Base-by-base conservation (phyloP, 805 yeast genomes). In the Myxozyma kluyveri region DNA sequence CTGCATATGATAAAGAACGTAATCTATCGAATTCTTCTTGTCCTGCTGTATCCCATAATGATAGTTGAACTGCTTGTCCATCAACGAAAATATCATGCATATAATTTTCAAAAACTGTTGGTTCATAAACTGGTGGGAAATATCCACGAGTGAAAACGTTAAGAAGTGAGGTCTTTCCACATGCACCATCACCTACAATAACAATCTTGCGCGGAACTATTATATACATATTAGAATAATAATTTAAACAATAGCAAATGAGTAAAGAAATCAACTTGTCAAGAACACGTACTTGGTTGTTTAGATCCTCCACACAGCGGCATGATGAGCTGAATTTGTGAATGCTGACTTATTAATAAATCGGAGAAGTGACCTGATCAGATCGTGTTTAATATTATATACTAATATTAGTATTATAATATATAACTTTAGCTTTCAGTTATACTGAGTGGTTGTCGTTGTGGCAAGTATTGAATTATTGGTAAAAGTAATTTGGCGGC, bases 61-160 rank as follows among this genome's bases (percentile, higher is more conserved):
- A 89, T 51, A 91, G 73, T 65, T 90, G 95, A 63, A 91, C 86
- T 45, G 93, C 88, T 68, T 88, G 88, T 47, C 91, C 91, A 68
- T 91, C 99, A 49, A 91, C 89, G 71, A 88, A 91, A 59, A 91
- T 93, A 67, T 91, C 98, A 70, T 91, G 98, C 54, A 90, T 96
- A 67, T 91, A 91, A 72, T 91, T 91, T 67, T 91, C 98, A 71
- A 93, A 91, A 35, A 91, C 97, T 0, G 99, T 91, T 23, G 99
- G 99, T 67, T 90, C 99, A 69, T 91, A 91, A 19, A 91, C 98
- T 67, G 93, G 96, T 6, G 98, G 98, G 73, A 91, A 91, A 70
- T 91, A 93, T 1, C 99, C 99, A 62, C 96, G 76, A 4, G 99
- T 93, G 73, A 91, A 93, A 58, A 93, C 96, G 67, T 93, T 95